phyloP scores from a whole-genome alignment of 2,329 filamentous ascomycete species.

The Phyllosticta ampelicida region DNA sequence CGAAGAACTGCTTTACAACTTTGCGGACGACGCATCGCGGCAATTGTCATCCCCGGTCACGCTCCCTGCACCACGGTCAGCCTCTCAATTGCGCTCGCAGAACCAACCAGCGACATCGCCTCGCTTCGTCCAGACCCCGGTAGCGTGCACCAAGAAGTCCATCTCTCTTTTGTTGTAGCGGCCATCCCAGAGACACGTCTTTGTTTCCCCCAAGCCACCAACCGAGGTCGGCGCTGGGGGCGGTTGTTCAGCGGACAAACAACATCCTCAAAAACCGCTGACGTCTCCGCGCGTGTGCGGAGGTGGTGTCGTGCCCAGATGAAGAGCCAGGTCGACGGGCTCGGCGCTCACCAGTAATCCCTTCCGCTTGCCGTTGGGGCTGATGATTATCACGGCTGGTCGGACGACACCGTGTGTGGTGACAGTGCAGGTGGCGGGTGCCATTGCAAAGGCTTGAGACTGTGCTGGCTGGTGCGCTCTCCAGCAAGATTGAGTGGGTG shows the following conservation, averaged over 20 bases:
- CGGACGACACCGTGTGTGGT: conserved; percentile 38
- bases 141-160: conserved; percentile 14
- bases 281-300: conserved; percentile 31
- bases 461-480: conserved; percentile 25
- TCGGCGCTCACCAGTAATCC: conserved; percentile 49
- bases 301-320: conserved; percentile 16
- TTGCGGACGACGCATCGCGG: conserved; percentile 1
- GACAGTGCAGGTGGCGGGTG: conserved; percentile 42
- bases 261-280: conserved; percentile 90
- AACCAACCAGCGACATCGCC: conserved; percentile 13
- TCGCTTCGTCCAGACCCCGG: conserved; percentile 12
- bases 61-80: conserved; percentile 5
- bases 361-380: conserved; percentile 41
- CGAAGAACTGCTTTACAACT: conserved; percentile 2
- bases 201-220: conserved; percentile 64
- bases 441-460: conserved; percentile 42
- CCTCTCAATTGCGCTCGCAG: conserved; percentile 21
- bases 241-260: conserved; percentile 68
- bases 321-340: conserved; percentile 17
- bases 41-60: conserved; percentile 1
- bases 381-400: conserved; percentile 60
- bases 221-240: conserved; percentile 44
- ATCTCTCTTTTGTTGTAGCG: conserved; percentile 71
- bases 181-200: conserved; percentile 86
- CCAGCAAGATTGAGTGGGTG: conserved; percentile 21